Evolutionary conservation across 75 land plant genomes (phyloP).

Genomic region (Cryptomeria japonica): DNA sequence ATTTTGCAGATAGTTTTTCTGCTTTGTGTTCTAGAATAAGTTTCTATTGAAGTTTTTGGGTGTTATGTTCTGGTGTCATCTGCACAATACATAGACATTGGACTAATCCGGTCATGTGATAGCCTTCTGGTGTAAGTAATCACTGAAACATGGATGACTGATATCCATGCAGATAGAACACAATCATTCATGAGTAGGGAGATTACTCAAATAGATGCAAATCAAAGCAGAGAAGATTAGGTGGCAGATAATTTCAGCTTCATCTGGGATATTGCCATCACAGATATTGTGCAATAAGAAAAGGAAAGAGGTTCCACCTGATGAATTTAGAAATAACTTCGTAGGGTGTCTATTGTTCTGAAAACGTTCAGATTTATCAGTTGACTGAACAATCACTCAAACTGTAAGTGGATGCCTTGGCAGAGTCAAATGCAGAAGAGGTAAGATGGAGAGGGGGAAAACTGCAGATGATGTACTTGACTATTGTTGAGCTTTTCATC

Average conservation of each 20-base stretch:
- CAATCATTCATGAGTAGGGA: not conserved
- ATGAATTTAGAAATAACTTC: not conserved
- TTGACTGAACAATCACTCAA: no score
- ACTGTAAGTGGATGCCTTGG: no score
- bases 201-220: no score
- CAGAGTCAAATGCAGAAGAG: no score
- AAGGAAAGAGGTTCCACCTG: not conserved
- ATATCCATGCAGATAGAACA: not conserved
- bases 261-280: not conserved
- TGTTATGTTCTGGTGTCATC: not conserved
- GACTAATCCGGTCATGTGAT: not conserved
- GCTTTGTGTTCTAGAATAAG: not conserved
- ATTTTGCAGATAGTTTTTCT: not conserved
- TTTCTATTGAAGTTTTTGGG: not conserved
- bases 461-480: no score
- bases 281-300: not conserved
- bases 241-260: not conserved
- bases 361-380: no score
- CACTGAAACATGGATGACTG: not conserved
- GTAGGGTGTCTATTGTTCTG: no score
- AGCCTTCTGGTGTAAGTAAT: not conserved
- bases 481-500: no score
- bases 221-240: not conserved
- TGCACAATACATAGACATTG: not conserved
- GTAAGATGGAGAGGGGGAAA: no score